These are phyloP conservation scores for Sungouiella blattae DNA, from an alignment of 805 yeast genomes.

Conservation along the genomic window DNA sequence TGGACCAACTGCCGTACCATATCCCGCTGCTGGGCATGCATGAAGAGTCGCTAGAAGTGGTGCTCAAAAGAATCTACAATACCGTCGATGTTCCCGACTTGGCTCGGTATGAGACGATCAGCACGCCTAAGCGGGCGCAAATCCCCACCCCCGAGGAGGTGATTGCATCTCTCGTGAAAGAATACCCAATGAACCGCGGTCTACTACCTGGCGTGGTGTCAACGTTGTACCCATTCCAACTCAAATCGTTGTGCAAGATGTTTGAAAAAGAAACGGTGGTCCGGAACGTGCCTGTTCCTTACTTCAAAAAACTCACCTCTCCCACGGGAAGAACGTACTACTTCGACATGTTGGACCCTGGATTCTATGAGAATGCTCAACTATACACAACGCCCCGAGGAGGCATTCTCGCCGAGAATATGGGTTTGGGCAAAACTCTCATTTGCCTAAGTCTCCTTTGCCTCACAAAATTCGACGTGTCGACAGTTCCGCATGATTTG, in stretches of 20 bases:
- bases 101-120: neutral
- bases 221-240: slow-evolving; percentile 53
- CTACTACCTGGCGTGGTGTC: slow-evolving; percentile 44
- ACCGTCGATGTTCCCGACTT: slow-evolving; percentile 9
- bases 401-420: slow-evolving; percentile 63
- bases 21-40: neutral
- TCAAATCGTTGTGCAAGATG: slow-evolving; percentile 61
- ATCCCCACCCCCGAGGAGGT: slow-evolving; percentile 13
- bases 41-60: slow-evolving; percentile 14
- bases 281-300: slow-evolving; percentile 31
- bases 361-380: slow-evolving; percentile 36
- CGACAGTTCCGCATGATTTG: slow-evolving; percentile 39
- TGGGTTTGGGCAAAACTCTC: slow-evolving; percentile 66
- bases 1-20: neutral
- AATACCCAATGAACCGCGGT: neutral
- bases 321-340: slow-evolving; percentile 23
- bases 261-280: slow-evolving; percentile 45
- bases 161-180: slow-evolving; percentile 7
- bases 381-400: slow-evolving; percentile 50
- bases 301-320: slow-evolving; percentile 23
- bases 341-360: slow-evolving; percentile 31
- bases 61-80: slow-evolving; percentile 13
- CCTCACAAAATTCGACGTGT: slow-evolving; percentile 49
- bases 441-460: slow-evolving; percentile 58
- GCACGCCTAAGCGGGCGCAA: slow-evolving; percentile 4